Base-by-base conservation (phyloP, 148 eudicot species). In the Camellia granthamiana region DNA sequence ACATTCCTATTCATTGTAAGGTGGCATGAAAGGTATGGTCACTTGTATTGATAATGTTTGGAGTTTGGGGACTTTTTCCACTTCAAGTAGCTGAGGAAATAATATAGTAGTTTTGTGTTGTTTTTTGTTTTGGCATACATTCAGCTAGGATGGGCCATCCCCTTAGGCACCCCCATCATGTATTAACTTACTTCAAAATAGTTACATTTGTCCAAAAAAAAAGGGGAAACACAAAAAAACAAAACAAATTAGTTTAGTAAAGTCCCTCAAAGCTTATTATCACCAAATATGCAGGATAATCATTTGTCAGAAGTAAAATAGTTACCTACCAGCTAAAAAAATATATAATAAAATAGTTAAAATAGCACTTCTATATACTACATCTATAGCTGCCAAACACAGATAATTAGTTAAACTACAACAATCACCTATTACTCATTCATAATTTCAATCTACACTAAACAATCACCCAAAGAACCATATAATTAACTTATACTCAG, bases 281-380 rank as follows among this genome's bases (percentile, higher is more conserved):
- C 58, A 49, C 18, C 59, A 71, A 47, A 43, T 54, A 71, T 70
- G 19, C 38, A 23, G 23, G 5, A 49, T 23, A 23, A 64, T 54
- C 75, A 71, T 15, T 71, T 15, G n/a, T 49, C 59, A 71, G 15
- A 71, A 10, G 75, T 19, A 71, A 19, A 71, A 71, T 10, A 49
- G 14, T 18, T 47, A 30, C 38, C 38, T 30, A 30, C 38, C 46
- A 71, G 49, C 11, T 5, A 71, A n/a, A 71, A 47, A 30, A 1
- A 30, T 30, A 30, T 30, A 30, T 30, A 30, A 30, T 30, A 30
- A 30, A 30, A 30, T 30, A 1, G 38, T 49, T 3, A 58, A 58
- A 9, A 10, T 71, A 16, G 13, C 18, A 70, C 55, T 19, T 71
- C 16, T 60, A 71, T 3, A 18, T 51, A 11, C 16, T 49, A 47